Evolutionary conservation across 192 early-diverging fungal species (phyloP).

Genomic region (Phycomyces nitens): DNA sequence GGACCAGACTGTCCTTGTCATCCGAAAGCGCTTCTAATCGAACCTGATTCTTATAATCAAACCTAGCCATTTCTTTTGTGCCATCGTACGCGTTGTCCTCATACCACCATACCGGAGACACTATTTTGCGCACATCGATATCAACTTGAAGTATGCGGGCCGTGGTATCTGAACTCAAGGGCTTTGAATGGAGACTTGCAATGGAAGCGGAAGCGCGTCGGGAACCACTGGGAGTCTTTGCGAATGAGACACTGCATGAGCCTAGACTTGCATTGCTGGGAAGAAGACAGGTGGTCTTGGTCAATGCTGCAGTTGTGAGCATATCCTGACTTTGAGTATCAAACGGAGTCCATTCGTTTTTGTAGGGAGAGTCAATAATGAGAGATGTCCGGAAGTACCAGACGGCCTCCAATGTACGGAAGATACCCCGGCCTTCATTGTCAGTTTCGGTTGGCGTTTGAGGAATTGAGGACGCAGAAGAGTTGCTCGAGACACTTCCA

Average conservation of each 20-base stretch:
- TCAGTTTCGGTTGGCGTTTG: no score
- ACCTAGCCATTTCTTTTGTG: conserved; percentile 6
- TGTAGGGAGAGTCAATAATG: background rate
- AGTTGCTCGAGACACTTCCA: no score
- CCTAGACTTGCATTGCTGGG: background rate
- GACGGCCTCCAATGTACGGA: background rate
- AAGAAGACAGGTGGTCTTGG: background rate
- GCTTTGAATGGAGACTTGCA: background rate
- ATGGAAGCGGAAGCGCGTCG: background rate
- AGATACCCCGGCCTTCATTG: background rate
- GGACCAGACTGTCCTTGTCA: background rate
- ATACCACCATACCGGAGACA: conserved; percentile 8
- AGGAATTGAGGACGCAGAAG: no score
- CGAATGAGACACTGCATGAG: no score
- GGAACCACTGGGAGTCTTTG: background rate
- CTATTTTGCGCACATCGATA: background rate
- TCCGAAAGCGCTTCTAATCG: conserved; percentile 17
- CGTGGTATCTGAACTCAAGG: no score
- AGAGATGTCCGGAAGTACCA: background rate
- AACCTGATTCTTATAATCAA: conserved; percentile 21
- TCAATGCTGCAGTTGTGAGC: background rate
- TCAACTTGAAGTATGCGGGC: background rate
- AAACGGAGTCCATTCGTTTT: background rate
- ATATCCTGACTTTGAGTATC: background rate
- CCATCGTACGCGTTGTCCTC: background rate